These are phyloP conservation scores for Fusarium equiseti DNA, from an alignment of 2,329 filamentous ascomycete species.

Conservation along the genomic window DNA sequence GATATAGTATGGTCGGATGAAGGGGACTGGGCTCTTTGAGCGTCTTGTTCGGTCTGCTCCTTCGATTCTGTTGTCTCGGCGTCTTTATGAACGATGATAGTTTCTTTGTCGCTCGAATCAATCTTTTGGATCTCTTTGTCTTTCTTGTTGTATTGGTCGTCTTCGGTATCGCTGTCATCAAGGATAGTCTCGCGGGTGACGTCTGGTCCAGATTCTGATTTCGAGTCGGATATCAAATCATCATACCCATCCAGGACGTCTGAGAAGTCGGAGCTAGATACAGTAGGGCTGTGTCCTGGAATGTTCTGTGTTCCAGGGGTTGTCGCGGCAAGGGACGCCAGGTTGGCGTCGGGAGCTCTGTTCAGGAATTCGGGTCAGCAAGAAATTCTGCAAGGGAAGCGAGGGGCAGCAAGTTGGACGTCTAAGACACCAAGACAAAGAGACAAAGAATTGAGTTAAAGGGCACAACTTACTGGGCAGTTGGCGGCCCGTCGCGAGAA, in stretches of 20 bases:
- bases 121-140: constrained; percentile 43
- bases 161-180: constrained; percentile 45
- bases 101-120: constrained; percentile 43
- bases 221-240: constrained; percentile 56
- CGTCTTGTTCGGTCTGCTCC: constrained; percentile 29
- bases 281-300: constrained; percentile 57
- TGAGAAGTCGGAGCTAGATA: constrained; percentile 57
- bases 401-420: constrained; percentile 7
- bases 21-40: constrained; percentile 47
- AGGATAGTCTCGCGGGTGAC: constrained; percentile 44
- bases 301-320: constrained; percentile 53
- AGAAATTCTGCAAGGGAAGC: constrained; percentile 20
- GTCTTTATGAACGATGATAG: constrained; percentile 6
- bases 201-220: constrained; percentile 46
- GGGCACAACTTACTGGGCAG: constrained; percentile 46
- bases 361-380: constrained; percentile 48
- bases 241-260: constrained; percentile 60
- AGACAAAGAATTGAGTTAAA: constrained; percentile 6
- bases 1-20: constrained; percentile 54
- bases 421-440: constrained; percentile 24
- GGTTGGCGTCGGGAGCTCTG: constrained; percentile 46
- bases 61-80: constrained; percentile 27
- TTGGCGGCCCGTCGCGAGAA: constrained; percentile 34
- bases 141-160: constrained; percentile 42
- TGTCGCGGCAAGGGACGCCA: constrained; percentile 42